Evolutionary conservation across 176 grass and related monocot genomes (phyloP).

Genomic region (Cymbopogon citratus): DNA sequence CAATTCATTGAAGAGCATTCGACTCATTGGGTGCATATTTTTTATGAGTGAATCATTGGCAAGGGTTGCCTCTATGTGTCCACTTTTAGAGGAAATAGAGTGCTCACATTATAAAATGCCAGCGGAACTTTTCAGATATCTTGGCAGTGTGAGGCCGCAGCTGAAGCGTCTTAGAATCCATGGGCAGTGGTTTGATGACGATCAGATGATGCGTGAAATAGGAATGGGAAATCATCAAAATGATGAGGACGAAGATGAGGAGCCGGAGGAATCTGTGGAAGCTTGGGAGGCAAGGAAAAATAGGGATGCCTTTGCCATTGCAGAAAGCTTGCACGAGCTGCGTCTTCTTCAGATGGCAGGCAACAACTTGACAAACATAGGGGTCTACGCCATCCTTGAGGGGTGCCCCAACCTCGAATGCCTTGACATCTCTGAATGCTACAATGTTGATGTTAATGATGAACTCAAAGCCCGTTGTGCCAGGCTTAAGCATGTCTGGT

Average conservation of each 20-base stretch:
- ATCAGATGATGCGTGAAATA: not conserved
- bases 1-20: slow-evolving; percentile 34
- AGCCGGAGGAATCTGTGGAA: not conserved
- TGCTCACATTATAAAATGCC: slow-evolving; percentile 17
- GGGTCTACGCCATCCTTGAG: slow-evolving; percentile 2
- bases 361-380: not conserved
- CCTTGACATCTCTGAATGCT: slow-evolving; percentile 2
- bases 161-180: slow-evolving; percentile 33
- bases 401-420: not conserved
- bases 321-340: slow-evolving; percentile 29
- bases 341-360: slow-evolving; percentile 24
- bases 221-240: not conserved
- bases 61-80: slow-evolving; percentile 13
- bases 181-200: not conserved
- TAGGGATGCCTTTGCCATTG: slow-evolving; percentile 38
- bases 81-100: slow-evolving; percentile 36
- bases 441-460: slow-evolving; percentile 20
- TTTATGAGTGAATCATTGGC: not conserved
- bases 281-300: slow-evolving; percentile 20
- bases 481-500: slow-evolving; percentile 26
- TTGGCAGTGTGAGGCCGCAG: slow-evolving; percentile 11
- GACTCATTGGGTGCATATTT: slow-evolving; percentile 24
- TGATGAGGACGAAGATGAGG: not conserved
- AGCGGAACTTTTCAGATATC: not conserved
- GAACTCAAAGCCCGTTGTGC: slow-evolving; percentile 15